These are phyloP conservation scores for Eimeria acervulina DNA, from an alignment of 169 alveolate genomes.

Conservation along the genomic window DNA sequence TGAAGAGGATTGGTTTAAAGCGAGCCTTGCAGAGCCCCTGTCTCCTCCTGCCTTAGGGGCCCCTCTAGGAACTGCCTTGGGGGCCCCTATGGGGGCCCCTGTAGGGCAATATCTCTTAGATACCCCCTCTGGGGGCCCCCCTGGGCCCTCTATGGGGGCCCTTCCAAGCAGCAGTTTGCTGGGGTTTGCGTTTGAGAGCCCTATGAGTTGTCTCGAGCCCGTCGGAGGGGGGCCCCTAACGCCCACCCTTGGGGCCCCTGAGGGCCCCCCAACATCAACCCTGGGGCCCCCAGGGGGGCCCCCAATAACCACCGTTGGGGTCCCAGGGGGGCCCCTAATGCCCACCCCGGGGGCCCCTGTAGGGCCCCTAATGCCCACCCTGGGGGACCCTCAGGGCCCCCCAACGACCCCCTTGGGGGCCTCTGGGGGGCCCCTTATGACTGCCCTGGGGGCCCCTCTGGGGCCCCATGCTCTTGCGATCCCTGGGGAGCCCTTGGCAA, in stretches of 20 bases:
- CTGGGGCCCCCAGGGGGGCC: too few relatives aligned
- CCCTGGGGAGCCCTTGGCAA: too few relatives aligned
- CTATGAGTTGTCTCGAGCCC: too few relatives aligned
- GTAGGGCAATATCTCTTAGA: too few relatives aligned
- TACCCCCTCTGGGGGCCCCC: background rate
- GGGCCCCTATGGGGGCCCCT: background rate
- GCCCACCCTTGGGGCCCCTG: background rate
- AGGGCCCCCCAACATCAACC: background rate
- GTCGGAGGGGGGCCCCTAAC: too few relatives aligned
- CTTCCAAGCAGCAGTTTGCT: background rate
- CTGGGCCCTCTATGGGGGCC: background rate
- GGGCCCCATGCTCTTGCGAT: background rate
- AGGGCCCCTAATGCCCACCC: too few relatives aligned
- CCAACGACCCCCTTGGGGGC: background rate
- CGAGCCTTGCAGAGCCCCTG: background rate
- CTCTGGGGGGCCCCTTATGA: background rate
- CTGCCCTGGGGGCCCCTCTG: background rate
- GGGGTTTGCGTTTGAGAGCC: background rate
- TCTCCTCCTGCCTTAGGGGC: background rate
- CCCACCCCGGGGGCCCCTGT: too few relatives aligned
- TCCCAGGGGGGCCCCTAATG: too few relatives aligned
- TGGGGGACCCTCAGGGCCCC: slow-evolving; percentile 11
- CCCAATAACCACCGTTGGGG: background rate
- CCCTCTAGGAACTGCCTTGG: background rate
- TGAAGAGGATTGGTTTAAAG: background rate